Evolutionary conservation across 2,329 filamentous ascomycete species (phyloP).

Genomic region (Phyllosticta citrichinensis): DNA sequence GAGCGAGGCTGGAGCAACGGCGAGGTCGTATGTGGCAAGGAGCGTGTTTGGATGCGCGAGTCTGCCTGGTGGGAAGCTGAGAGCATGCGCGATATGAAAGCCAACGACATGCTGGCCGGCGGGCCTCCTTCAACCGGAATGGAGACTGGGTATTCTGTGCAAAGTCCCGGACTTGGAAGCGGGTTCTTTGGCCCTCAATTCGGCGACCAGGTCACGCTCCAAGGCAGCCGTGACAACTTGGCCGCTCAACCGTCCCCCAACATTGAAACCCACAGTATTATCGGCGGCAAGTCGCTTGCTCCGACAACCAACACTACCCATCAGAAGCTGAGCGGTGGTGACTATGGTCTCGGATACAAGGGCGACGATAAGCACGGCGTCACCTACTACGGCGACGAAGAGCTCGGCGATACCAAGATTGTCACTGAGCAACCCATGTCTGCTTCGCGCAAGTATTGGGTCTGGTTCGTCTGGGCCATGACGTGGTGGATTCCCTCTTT

Average conservation of each 20-base stretch:
- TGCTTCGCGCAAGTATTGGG: conserved; percentile 62
- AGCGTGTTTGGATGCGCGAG: conserved; percentile 94
- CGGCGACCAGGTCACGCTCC: conserved; percentile 47
- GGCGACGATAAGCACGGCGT: conserved; percentile 54
- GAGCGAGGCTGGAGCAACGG: conserved; percentile 98
- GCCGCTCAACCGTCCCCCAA: conserved; percentile 37
- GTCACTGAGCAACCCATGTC: conserved; percentile 61
- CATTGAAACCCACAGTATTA: conserved; percentile 36
- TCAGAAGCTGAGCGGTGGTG: conserved; percentile 46
- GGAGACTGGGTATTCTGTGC: conserved; percentile 62
- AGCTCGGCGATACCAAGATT: conserved; percentile 65
- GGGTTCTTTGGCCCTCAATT: conserved; percentile 60
- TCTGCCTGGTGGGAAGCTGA: conserved; percentile 96
- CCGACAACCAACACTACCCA: conserved; percentile 56
- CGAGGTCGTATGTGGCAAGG: conserved; percentile 80
- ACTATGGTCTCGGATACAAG: conserved; percentile 82
- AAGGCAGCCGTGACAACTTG: conserved; percentile 64
- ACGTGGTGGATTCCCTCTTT: conserved; percentile 96
- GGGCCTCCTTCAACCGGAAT: conserved; percentile 49
- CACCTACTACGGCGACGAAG: conserved; percentile 64
- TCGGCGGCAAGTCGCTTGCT: conserved; percentile 31
- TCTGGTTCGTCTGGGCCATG: conserved; percentile 69
- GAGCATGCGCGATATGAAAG: conserved; percentile 84
- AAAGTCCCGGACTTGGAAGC: conserved; percentile 41
- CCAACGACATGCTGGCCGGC: conserved; percentile 36